phyloP scores from a whole-genome alignment of 2,329 filamentous ascomycete species.

The Stagonosporopsis vannaccii region DNA sequence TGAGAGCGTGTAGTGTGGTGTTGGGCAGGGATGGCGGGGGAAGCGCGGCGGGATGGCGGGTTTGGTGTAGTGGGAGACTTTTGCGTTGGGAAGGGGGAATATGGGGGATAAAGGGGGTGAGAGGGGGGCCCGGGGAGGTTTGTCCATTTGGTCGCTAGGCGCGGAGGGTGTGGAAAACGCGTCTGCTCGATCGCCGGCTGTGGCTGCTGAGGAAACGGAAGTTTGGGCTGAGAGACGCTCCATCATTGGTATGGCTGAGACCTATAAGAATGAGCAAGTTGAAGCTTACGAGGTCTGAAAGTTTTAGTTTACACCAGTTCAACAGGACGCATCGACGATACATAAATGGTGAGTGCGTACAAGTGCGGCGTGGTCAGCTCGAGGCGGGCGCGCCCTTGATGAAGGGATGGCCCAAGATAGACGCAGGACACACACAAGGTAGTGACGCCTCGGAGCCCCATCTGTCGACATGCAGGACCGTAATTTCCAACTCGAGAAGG shows the following conservation, averaged over 20 bases:
- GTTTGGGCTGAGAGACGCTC: constrained; percentile 2
- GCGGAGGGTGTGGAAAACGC: not conserved
- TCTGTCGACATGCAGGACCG: not conserved
- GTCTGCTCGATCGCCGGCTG: not conserved
- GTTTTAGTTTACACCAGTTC: not conserved
- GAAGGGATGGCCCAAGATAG: constrained; percentile 4
- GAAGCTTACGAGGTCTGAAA: not conserved
- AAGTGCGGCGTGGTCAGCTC: not conserved
- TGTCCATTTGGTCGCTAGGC: not conserved
- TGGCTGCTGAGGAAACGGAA: not conserved
- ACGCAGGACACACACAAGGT: not conserved
- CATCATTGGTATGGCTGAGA: not conserved
- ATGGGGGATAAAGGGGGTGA: constrained; percentile 2
- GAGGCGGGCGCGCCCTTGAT: constrained; percentile 9
- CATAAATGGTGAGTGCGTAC: not conserved
- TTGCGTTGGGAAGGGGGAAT: not conserved
- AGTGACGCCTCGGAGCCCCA: not conserved
- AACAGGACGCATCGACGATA: not conserved
- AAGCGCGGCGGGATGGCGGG: constrained; percentile 1
- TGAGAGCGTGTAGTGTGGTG: constrained; percentile 6
- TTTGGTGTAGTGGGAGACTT: constrained; percentile 2
- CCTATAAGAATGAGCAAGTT: not conserved
- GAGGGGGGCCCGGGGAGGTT: not conserved
- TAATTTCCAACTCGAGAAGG: not conserved
- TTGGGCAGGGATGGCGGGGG: constrained; percentile 8